Evolutionary conservation across 169 alveolate species (phyloP).

Genomic region (Cryptosporidium tyzzeri): DNA sequence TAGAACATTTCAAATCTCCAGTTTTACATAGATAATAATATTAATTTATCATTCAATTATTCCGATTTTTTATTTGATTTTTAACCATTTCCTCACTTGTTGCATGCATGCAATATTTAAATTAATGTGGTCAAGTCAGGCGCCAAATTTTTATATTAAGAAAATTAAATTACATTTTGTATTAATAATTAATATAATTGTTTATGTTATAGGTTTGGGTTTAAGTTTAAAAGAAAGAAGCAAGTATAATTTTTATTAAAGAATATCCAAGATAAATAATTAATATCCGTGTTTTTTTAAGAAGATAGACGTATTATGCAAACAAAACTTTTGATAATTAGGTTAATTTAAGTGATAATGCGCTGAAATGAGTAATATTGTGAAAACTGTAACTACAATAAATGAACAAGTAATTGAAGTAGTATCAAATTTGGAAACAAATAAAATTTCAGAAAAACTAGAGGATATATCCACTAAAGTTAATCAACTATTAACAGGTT

Average conservation of each 20-base stretch:
- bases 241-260: background rate
- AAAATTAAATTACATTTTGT: background rate
- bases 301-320: background rate
- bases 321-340: background rate
- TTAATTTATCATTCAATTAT: too few relatives aligned
- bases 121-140: background rate
- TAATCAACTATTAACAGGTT: slow-evolving; percentile 27
- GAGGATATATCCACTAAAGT: slow-evolving; percentile 1
- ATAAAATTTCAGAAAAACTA: slow-evolving; percentile 3
- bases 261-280: background rate
- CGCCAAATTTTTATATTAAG: background rate
- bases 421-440: background rate
- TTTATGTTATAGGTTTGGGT: background rate
- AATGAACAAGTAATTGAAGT: background rate
- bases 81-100: background rate
- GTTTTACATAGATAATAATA: background rate
- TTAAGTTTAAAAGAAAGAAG: background rate
- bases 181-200: background rate
- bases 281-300: background rate
- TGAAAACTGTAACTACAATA: background rate
- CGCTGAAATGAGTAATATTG: background rate
- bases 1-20: background rate
- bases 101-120: background rate
- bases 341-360: background rate
- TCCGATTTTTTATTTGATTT: too few relatives aligned